Evolutionary conservation across 2,329 filamentous ascomycete species (phyloP), one percentile per base, ranked within the genome.

Genomic region (Diaporthe citri): DNA sequence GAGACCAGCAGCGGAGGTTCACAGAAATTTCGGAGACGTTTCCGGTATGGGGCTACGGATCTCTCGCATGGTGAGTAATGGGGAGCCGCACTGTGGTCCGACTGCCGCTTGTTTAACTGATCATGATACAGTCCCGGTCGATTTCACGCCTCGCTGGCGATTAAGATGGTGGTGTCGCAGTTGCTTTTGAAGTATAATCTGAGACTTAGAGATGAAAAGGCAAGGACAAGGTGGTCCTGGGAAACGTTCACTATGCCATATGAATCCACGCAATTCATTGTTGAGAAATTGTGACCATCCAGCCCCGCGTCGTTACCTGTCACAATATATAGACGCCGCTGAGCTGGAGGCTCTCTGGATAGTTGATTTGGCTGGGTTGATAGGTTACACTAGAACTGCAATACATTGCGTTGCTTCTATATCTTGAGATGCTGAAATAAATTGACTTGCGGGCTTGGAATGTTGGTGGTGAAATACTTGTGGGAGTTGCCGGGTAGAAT

Each of bases 181-280:
- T n/a, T 67, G 17, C 62, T 67, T n/a, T 67, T 67, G 43, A 67
- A 48, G 43, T 67, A 67, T 51, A 48, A 36, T 22, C 17, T 67
- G 62, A 17, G 12, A 15, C 43, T 67, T 17, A 52, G 51, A 52
- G 62, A 67, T 51, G 62, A 67, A 43, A 48, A 67, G 1, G 43
- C 62, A n/a, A 22, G 62, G 28, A 67, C 62, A n/a, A 67, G 28
- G 34, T 67, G 62, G 62, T 52, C 28, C n/a, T 67, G 62, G 62
- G 62, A 67, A 51, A 67, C 62, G n/a, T 67, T 67, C 43, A 51
- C 43, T 10, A 67, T 67, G 62, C 62, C 62, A 31, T 67, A 67
- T 67, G 62, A 67, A 36, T 67, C 62, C 28, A 67, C 62, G 3
- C 39, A 67, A n/a, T 67, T 48, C 62, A 34, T 67, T 28, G 2